phyloP scores from a whole-genome alignment of 2,329 filamentous ascomycete species.

The Xylariaceae sp. region DNA sequence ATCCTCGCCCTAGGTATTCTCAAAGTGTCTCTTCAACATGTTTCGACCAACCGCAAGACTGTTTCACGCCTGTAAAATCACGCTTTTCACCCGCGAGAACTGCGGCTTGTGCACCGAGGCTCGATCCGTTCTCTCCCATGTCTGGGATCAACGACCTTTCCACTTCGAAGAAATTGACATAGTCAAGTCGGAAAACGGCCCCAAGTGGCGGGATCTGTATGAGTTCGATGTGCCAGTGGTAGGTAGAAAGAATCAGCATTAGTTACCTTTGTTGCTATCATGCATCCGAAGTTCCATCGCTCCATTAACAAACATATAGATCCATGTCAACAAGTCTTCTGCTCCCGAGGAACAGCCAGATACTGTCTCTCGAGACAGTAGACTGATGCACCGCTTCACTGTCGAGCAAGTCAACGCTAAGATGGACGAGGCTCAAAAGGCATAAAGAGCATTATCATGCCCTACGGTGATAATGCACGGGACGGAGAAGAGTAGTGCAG shows the following conservation, averaged over 20 bases:
- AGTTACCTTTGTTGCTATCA: too few relatives aligned
- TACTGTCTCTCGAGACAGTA: conserved; percentile 58
- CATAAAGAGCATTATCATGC: conserved; percentile 5
- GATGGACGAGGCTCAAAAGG: conserved; percentile 59
- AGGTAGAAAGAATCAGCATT: conserved; percentile 27
- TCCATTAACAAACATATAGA: conserved; percentile 36
- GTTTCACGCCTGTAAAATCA: conserved; percentile 61
- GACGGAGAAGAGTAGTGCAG: too few relatives aligned
- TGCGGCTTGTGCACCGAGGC: conserved; percentile 71
- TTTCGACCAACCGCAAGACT: conserved; percentile 54
- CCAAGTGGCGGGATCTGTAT: conserved; percentile 67
- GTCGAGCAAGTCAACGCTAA: conserved; percentile 62
- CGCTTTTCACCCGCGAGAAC: conserved; percentile 69
- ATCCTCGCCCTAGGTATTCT: too few relatives aligned
- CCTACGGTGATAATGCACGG: neutral
- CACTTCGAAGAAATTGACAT: conserved; percentile 68
- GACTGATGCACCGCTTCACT: conserved; percentile 77
- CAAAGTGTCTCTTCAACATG: neutral
- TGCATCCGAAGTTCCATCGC: neutral
- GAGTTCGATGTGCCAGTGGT: conserved; percentile 83
- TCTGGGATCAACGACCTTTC: conserved; percentile 67
- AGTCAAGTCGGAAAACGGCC: conserved; percentile 57
- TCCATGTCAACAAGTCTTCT: conserved; percentile 60
- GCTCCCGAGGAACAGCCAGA: conserved; percentile 51
- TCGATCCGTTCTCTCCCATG: conserved; percentile 63